Percentiles rank a stretch among this genome's conserved stretches.
phyloP scores from a whole-genome alignment of 345 rosid species.

The Brassica nigra region DNA sequence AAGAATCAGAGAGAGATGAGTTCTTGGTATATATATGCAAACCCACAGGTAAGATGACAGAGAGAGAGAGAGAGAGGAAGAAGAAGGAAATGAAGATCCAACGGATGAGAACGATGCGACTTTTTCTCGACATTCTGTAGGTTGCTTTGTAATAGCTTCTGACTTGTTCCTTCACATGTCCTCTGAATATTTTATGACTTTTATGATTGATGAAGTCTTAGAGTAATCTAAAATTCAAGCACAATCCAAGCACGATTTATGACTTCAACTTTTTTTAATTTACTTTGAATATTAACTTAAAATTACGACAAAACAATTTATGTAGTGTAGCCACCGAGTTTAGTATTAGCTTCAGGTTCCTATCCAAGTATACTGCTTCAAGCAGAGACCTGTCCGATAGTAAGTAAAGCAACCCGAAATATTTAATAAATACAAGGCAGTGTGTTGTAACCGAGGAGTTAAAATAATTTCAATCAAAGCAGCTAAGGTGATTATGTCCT shows the following conservation, averaged over 20 bases:
- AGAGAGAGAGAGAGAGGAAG: constrained; percentile 10
- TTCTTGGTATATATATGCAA: constrained; percentile 26
- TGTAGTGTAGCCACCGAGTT: not conserved
- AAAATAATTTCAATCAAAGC: not conserved
- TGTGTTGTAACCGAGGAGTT: not conserved
- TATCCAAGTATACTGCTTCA: not conserved
- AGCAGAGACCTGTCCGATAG: not conserved
- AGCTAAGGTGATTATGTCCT: not conserved
- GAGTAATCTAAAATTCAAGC: not conserved
- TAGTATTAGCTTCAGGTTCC: not conserved
- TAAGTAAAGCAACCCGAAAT: not conserved
- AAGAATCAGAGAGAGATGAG: constrained; percentile 20
- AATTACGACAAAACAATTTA: not conserved
- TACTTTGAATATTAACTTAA: not conserved
- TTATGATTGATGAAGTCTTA: not conserved
- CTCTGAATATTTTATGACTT: constrained; percentile 3
- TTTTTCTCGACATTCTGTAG: constrained; percentile 5
- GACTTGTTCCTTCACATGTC: constrained; percentile 34
- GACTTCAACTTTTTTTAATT: not conserved
- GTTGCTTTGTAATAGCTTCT: constrained; percentile 16
- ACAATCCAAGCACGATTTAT: not conserved
- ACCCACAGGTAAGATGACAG: constrained; percentile 25
- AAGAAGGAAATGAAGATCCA: constrained; percentile 19
- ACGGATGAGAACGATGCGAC: constrained; percentile 30
- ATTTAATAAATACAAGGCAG: not conserved